Evolutionary conservation across 208 protist genomes (phyloP).

Genomic region (Trypanosomatidae sp.): DNA sequence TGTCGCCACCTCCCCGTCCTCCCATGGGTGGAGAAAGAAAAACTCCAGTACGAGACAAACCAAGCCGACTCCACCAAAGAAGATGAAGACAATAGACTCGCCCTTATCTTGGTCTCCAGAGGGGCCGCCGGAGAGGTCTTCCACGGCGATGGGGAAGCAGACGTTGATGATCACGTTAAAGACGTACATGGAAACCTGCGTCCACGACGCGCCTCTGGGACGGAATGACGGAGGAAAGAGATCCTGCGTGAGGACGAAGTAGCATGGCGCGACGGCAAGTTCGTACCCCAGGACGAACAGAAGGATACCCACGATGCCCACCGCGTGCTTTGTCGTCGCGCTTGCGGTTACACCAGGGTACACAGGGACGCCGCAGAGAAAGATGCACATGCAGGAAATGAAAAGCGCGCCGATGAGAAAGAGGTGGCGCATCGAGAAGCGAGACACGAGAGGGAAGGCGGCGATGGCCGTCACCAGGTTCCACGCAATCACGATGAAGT

Average conservation of each 20-base stretch:
- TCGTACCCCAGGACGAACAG: constrained; percentile 82
- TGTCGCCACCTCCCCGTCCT: too few relatives aligned
- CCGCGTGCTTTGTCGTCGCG: constrained; percentile 47
- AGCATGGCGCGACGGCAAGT: constrained; percentile 75
- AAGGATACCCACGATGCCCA: constrained; percentile 78
- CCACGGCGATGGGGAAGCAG: constrained; percentile 78
- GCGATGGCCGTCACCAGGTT: constrained; percentile 85
- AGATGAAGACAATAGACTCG: constrained; percentile 85
- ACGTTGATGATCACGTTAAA: constrained; percentile 92
- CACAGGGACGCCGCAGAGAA: constrained; percentile 80
- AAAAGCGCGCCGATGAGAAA: constrained; percentile 64
- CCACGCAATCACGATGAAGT: constrained; percentile 85
- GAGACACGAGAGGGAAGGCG: constrained; percentile 63
- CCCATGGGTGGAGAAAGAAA: constrained; percentile 79
- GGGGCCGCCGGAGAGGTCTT: constrained; percentile 76
- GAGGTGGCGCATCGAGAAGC: constrained; percentile 75
- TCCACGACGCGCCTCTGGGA: constrained; percentile 64
- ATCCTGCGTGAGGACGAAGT: constrained; percentile 81
- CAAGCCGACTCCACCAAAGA: constrained; percentile 72
- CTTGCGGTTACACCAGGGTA: constrained; percentile 61
- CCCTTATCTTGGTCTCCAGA: constrained; percentile 88
- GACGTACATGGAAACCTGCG: constrained; percentile 69
- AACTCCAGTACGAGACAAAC: constrained; percentile 73
- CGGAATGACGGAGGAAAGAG: constrained; percentile 84
- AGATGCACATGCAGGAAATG: constrained; percentile 66